Evolutionary conservation across 192 early-diverging fungal species (phyloP).

Genomic region (Fimicolochytrium jonesii): DNA sequence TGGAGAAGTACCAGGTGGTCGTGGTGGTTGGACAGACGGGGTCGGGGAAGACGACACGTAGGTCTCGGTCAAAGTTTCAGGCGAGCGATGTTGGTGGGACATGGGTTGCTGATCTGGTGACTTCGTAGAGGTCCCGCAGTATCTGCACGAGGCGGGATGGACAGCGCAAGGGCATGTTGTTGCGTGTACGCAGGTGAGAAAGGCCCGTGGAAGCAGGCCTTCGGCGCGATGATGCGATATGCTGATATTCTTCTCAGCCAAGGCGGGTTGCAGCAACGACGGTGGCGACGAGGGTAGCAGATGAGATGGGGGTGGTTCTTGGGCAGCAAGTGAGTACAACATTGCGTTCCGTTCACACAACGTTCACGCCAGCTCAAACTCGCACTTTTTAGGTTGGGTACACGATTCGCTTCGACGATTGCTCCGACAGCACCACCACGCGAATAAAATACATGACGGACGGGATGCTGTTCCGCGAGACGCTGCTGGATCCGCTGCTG

Average conservation of each 20-base stretch:
- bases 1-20: conserved; percentile 64
- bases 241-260: conserved; percentile 35
- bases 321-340: conserved; percentile 66
- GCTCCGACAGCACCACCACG: conserved; percentile 44
- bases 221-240: neutral
- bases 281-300: conserved; percentile 70
- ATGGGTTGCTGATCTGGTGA: neutral
- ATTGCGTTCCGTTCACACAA: too few species aligned
- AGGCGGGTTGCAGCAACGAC: conserved; percentile 69
- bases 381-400: conserved; percentile 58
- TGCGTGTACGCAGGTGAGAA: conserved; percentile 68
- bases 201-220: neutral
- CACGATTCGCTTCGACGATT: conserved; percentile 71
- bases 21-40: conserved; percentile 77
- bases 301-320: conserved; percentile 62
- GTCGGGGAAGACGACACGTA: conserved; percentile 80
- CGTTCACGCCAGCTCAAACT: neutral
- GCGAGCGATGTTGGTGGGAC: neutral
- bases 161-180: conserved; percentile 52
- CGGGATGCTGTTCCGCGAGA: conserved; percentile 78
- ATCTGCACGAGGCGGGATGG: conserved; percentile 74
- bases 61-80: too few species aligned
- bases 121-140: conserved; percentile 70
- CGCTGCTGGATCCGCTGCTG: conserved; percentile 69
- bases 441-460: conserved; percentile 84